Evolutionary conservation across 768 basidiomycete genomes (phyloP).

Genomic region (Boletus coccyginus): DNA sequence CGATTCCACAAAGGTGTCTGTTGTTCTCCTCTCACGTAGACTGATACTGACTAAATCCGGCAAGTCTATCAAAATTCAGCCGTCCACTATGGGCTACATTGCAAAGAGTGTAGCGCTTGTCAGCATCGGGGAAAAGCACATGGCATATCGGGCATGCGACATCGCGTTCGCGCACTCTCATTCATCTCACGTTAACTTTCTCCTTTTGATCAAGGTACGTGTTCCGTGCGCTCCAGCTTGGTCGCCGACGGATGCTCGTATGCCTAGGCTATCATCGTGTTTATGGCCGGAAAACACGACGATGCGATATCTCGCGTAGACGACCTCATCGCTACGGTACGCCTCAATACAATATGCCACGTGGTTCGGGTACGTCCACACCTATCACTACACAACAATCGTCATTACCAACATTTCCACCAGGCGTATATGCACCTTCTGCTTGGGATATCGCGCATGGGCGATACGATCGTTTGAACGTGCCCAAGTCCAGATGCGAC

Average conservation of each 20-base stretch:
- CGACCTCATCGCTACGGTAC: background rate
- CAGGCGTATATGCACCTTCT: constrained; percentile 1
- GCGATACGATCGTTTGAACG: background rate
- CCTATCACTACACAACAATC: too few species aligned
- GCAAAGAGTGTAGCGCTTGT: background rate
- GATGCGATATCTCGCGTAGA: background rate
- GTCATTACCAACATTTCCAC: background rate
- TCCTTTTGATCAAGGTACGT: background rate
- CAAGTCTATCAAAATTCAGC: background rate
- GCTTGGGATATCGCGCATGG: background rate
- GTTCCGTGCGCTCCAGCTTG: background rate
- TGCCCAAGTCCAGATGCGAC: background rate
- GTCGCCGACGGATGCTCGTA: accelerated
- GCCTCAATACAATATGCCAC: background rate
- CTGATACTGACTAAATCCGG: background rate
- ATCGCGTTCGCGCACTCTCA: background rate
- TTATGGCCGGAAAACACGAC: background rate
- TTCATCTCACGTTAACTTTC: background rate
- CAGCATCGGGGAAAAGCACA: background rate
- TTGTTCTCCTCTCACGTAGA: background rate
- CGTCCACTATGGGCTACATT: background rate
- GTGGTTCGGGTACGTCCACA: background rate
- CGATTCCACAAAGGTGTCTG: background rate
- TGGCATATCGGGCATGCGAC: background rate
- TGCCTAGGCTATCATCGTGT: background rate